phyloP scores from a whole-genome alignment of 1,284 basidiomycete genomes.

The Porodaedalea pini region DNA sequence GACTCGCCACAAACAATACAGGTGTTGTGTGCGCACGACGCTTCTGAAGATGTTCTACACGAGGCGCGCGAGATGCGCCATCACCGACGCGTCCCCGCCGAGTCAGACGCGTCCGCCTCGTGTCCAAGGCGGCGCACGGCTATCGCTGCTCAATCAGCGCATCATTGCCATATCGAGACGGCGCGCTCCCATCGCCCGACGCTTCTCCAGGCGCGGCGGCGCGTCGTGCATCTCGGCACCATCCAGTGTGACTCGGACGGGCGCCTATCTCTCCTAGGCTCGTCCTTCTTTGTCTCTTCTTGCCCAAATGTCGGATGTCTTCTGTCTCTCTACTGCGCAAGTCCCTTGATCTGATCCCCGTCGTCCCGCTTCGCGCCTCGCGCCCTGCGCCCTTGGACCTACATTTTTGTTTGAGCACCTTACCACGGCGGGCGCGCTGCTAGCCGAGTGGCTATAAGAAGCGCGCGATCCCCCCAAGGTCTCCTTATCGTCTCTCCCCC shows the following conservation, averaged over 20 bases:
- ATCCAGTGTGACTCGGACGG: background rate
- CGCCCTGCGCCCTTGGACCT: background rate
- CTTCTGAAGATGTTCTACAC: background rate
- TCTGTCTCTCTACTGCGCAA: background rate
- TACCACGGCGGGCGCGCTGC: background rate
- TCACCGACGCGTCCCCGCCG: background rate
- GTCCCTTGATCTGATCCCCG: background rate
- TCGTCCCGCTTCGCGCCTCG: background rate
- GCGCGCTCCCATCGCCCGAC: background rate
- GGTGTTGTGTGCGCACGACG: too few species aligned
- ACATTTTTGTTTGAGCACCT: background rate
- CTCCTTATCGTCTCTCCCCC: background rate
- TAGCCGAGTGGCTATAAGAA: background rate
- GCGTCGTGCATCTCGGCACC: background rate
- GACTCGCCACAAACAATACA: too few species aligned
- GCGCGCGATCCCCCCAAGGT: background rate
- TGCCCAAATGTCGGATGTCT: background rate
- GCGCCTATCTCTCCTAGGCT: constrained; percentile 7
- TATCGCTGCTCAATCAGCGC: background rate
- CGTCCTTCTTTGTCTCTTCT: background rate
- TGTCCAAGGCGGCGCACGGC: background rate
- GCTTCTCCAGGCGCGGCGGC: background rate
- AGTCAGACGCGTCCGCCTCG: background rate
- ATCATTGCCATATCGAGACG: background rate
- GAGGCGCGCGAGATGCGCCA: background rate